Evolutionary conservation across 83 land plant genomes (phyloP).

Genomic region (Larix sibirica): DNA sequence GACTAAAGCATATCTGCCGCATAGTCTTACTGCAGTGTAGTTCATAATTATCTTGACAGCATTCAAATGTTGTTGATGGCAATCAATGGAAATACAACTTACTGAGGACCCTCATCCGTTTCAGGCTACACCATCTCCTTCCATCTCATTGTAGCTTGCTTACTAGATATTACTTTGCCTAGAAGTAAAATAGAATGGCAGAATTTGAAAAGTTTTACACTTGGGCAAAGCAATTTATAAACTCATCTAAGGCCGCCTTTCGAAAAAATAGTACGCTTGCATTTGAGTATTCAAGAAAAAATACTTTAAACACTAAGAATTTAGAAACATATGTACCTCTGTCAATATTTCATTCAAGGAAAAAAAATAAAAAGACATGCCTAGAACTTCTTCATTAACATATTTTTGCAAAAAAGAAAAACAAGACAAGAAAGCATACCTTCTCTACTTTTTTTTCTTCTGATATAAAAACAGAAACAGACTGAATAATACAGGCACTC

Average conservation of each 20-base stretch:
- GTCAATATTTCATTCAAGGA: background rate
- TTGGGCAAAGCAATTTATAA: background rate
- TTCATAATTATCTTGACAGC: background rate
- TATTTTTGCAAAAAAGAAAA: background rate
- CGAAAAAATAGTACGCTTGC: background rate
- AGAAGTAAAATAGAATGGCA: background rate
- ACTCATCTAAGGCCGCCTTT: background rate
- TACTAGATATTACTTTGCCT: background rate
- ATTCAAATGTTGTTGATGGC: background rate
- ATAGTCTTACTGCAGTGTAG: background rate
- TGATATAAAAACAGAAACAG: conserved; percentile 18
- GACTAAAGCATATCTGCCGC: background rate
- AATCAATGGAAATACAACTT: background rate
- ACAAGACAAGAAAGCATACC: conserved; percentile 12
- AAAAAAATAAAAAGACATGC: background rate
- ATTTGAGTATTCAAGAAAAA: background rate
- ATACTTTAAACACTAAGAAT: background rate
- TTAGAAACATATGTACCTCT: background rate
- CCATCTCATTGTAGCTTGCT: background rate
- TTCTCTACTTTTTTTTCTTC: conserved; percentile 20
- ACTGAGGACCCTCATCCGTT: background rate
- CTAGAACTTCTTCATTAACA: background rate
- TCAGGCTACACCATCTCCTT: background rate
- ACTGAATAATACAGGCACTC: conserved; percentile 23
- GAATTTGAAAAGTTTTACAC: background rate